These are phyloP conservation scores for Cetradonia linearis DNA, from an alignment of 495 filamentous ascomycete genomes.

Conservation along the genomic window DNA sequence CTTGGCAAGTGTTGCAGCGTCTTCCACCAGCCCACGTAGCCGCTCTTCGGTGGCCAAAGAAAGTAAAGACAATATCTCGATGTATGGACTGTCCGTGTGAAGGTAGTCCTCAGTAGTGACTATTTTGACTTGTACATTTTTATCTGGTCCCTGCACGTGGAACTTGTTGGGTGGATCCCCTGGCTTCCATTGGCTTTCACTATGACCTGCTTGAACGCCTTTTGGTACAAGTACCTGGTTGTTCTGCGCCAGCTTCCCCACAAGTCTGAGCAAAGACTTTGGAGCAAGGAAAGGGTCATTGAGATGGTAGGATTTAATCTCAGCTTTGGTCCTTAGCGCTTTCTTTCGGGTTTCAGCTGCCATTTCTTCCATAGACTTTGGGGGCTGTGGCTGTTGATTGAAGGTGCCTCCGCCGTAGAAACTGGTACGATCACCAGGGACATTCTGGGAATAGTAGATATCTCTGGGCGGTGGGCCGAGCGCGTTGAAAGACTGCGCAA, in stretches of 20 bases:
- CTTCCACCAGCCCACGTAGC: constrained; percentile 56
- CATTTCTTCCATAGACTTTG: constrained; percentile 36
- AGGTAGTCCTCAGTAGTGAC: constrained; percentile 51
- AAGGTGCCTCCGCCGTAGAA: constrained; percentile 52
- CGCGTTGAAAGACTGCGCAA: constrained; percentile 25
- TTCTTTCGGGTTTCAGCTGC: constrained; percentile 43
- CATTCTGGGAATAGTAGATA: constrained; percentile 40
- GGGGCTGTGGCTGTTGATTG: constrained; percentile 38
- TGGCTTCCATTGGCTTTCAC: constrained; percentile 40
- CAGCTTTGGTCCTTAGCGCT: constrained; percentile 36
- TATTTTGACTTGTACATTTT: constrained; percentile 42
- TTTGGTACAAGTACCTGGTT: constrained; percentile 49
- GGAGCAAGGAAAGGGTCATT: constrained; percentile 49
- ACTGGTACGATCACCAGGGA: constrained; percentile 36
- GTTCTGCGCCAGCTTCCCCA: constrained; percentile 37
- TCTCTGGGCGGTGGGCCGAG: constrained; percentile 38
- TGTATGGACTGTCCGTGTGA: constrained; percentile 53
- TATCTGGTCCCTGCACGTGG: constrained; percentile 21
- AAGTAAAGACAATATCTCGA: constrained; percentile 64
- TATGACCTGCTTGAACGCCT: constrained; percentile 53
- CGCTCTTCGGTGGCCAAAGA: constrained; percentile 67
- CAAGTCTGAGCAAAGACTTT: constrained; percentile 38
- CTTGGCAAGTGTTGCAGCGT: constrained; percentile 52
- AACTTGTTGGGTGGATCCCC: constrained; percentile 31
- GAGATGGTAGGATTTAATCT: constrained; percentile 46